Evolutionary conservation across 116 monocot genomes (phyloP), one percentile per base, ranked within the genome.

Genomic region (Cymodocea nodosa): DNA sequence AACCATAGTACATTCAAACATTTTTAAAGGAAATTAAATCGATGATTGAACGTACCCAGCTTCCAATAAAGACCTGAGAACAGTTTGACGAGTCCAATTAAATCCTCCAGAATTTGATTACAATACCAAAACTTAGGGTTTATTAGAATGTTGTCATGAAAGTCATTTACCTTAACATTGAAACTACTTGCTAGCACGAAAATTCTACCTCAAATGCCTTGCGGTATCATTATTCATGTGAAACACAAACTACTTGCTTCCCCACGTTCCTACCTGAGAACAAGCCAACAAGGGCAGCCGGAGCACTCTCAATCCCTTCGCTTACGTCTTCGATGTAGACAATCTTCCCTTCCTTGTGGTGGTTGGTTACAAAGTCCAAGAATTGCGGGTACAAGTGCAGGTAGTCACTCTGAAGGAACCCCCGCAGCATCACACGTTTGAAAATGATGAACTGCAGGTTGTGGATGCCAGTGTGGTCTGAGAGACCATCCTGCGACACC

Each of bases 191-290:
- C 30, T 30, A 30, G 2, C 20, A n/a, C n/a, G 22, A 22, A 8
- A 55, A 55, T 8, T n/a, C 55, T 18, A 18, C 17, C 8, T 22
- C 55, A 54, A 18, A 54, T 16, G 19, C 19, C 20, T 6, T 17
- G 17, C 16, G 9, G 10, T 10, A 3, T 8, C 40, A 30, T 34
- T 35, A 67, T 18, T 67, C 53, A 36, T 35, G 50, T 35, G 52
- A 64, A 49, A 64, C 51, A 24, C 50, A 64, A 23, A 64, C 50
- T 13, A 64, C 64, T 40, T 64, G 64, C 50, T 80, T 75, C 37
- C 79, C 79, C 5, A 75, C 56, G 40, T 80, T 80, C 34, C 61
- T 66, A 2, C 79, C 79, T 3, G 50, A 24, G 23, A 75, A 80
- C 25, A 80, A 51, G 0, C 71, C 71, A 1, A 75, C 62, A 12